phyloP scores from a whole-genome alignment of 257 asterid species.

The Cynanchum wilfordii region DNA sequence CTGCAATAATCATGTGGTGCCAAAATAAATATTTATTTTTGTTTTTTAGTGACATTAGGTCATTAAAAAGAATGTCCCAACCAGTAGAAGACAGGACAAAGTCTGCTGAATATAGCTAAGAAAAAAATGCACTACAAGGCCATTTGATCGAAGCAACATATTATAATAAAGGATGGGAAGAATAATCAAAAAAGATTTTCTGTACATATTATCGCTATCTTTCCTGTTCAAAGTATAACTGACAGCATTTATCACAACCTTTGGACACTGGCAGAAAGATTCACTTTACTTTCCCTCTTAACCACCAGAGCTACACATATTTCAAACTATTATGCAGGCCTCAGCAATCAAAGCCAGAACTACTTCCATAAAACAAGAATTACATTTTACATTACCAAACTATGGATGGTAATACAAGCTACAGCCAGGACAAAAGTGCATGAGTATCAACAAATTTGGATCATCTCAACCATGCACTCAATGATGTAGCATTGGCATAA shows the following conservation, averaged over 20 bases:
- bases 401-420: background rate
- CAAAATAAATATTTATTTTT: background rate
- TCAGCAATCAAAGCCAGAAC: background rate
- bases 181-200: background rate
- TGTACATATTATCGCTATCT: background rate
- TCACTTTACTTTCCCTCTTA: background rate
- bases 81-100: conserved; percentile 1
- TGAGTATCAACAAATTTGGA: background rate
- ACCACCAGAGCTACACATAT: background rate
- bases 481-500: background rate
- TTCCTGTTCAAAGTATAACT: background rate
- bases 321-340: background rate
- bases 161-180: background rate
- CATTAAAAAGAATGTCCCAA: background rate
- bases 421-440: background rate
- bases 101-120: background rate
- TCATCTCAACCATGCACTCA: background rate
- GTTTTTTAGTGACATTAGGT: background rate
- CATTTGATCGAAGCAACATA: background rate
- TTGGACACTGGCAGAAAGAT: background rate
- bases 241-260: background rate
- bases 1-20: conserved; percentile 33
- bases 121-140: background rate
- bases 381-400: background rate
- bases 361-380: background rate